Evolutionary conservation across 768 basidiomycete genomes (phyloP), one percentile per base, ranked within the genome.

Genomic region (Tricholoma terreum): DNA sequence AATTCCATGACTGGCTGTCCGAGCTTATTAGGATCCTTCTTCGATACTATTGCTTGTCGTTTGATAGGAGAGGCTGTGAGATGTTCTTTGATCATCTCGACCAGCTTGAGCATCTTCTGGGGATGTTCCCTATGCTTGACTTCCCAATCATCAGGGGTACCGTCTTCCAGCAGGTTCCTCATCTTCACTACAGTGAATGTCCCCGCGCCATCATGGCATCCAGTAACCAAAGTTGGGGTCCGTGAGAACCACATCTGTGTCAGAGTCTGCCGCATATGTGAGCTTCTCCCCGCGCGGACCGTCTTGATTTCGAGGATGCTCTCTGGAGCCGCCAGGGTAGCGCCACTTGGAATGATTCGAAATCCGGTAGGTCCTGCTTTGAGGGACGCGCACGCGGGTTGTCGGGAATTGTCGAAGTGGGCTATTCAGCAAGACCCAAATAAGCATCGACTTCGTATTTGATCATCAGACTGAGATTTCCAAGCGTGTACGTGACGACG

Each of bases 381-480:
- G 40, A 36, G n/a, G 53, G 19, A 9, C 1, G 22, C 7, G n/a
- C 21, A 14, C 30, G 59, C 8, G 15, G 27, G 38, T 11, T 27
- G 10, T 35, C 27, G 12, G 40, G 22, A 36, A 31, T 19, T 12
- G 33, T 10, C 15, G 15, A 19, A 9, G 42, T n/a, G n/a, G 40
- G 10, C 24, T 52, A 40, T 24, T n/a, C 24, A 42, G 11, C 30
- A 21, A 31, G 15, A 30, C 22, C 27, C 3, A 71, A 42, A 53
- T 67, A 68, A 40, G 67, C 69, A 24, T 72, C 70, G n/a, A 65
- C 66, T 50, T 70, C 69, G 50, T 66, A 72, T 50, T 64, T 61
- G 30, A 68, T 65, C 56, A 71, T 67, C 63, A 71, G 61, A 46
- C 65, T 69, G 24, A 72, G 60, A 21, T 62, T 59, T 12, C 62